Evolutionary conservation across 345 rosid species (phyloP).

Genomic region (Garcia nutans): DNA sequence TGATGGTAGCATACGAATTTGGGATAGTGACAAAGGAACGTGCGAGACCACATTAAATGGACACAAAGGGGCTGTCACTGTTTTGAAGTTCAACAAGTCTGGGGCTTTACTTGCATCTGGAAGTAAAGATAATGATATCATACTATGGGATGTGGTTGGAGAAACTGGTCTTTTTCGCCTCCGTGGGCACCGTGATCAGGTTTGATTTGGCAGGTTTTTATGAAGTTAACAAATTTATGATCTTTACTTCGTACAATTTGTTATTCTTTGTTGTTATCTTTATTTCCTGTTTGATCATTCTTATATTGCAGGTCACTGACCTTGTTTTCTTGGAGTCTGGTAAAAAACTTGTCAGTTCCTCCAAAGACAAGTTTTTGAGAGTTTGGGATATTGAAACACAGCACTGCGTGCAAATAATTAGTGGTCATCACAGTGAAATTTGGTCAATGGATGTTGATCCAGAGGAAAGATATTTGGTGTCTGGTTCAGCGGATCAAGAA

Average conservation of each 20-base stretch:
- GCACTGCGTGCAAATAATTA: slow-evolving; percentile 84
- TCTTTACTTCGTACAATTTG: neutral
- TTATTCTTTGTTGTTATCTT: neutral
- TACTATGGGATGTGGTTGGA: slow-evolving; percentile 92
- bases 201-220: slow-evolving; percentile 13
- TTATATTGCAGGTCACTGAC: slow-evolving; percentile 67
- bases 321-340: slow-evolving; percentile 85
- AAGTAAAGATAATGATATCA: slow-evolving; percentile 87
- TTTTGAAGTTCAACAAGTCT: slow-evolving; percentile 54
- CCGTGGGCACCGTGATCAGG: slow-evolving; percentile 95
- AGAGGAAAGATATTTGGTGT: slow-evolving; percentile 72
- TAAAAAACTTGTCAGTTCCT: slow-evolving; percentile 84
- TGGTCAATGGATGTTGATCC: slow-evolving; percentile 92
- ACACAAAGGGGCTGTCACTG: slow-evolving; percentile 88
- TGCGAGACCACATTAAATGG: slow-evolving; percentile 75
- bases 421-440: slow-evolving; percentile 96
- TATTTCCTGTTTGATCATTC: slow-evolving; percentile 2
- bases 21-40: slow-evolving; percentile 82
- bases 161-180: slow-evolving; percentile 83
- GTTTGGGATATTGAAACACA: slow-evolving; percentile 99
- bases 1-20: slow-evolving; percentile 84
- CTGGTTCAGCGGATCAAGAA: slow-evolving; percentile 89
- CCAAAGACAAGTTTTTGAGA: slow-evolving; percentile 91
- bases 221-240: neutral
- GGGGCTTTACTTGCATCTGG: slow-evolving; percentile 91